Evolutionary conservation across 495 filamentous ascomycete genomes (phyloP), one percentile per base, ranked within the genome.

Genomic region (Tetracladium setigerum): DNA sequence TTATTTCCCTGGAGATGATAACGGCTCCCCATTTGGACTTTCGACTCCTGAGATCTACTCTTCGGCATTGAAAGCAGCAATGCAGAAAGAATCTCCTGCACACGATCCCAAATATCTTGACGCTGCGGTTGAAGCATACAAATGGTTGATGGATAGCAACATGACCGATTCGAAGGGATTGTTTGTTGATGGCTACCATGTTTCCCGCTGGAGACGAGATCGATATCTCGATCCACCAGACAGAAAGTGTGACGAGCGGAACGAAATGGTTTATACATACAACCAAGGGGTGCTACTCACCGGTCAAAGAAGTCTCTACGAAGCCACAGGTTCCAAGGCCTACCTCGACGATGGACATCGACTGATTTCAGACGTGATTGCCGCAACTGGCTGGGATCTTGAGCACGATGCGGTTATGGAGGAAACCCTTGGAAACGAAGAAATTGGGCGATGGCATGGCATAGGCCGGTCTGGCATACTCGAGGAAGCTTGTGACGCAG

Each of bases 261-360:
- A 95, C 62, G 79, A 89, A 42, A 89, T 90, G 81, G 81, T 95
- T 5, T 94, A 92, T 64, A 90, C 90, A 0, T 97, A 97, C 67
- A 97, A 97, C 66, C 91, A 97, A 64, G 91, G 91, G 18, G 89
- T 96, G 12, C 52, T 97, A n/a, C 79, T 98, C 15, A 86, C 84
- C 22, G 91, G 87, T 10, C 71, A 90, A 44, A 78, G 86, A 24
- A 86, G 85, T 1, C 76, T 98, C 1, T 95, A 82, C 75, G 72
- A 78, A 49, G 73, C 80, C 19, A 95, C 88, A 0, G 82, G 81
- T 12, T 69, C 76, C 0, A 55, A 67, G 10, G 60, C 59, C 2
- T 96, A 89, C 60, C 74, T 98, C 2, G 60, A 69, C 6, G 91
- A 95, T 47, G 92, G 88, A 3, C 87, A 97, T 56, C 56, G 67